Evolutionary conservation across 2,329 filamentous ascomycete genomes (phyloP).

Genomic region (Xylaria arbuscula): DNA sequence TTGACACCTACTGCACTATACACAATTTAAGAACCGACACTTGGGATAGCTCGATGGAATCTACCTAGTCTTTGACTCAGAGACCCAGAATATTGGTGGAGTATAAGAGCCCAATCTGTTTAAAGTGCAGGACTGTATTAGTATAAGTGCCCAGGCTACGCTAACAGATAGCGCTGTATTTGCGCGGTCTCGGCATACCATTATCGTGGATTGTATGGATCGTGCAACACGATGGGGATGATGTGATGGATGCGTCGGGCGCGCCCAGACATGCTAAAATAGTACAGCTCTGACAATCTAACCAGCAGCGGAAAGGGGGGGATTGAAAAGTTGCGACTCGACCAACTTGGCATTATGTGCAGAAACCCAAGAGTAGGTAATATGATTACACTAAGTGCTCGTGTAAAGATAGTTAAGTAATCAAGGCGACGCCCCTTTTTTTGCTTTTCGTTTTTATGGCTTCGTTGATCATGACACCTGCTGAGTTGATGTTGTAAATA

Average conservation of each 20-base stretch:
- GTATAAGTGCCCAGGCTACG: not conserved
- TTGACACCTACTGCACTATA: too few species aligned
- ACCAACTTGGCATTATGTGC: conserved; percentile 19
- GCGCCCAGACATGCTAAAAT: conserved; percentile 14
- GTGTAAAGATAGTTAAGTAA: conserved; percentile 19
- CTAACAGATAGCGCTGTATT: not conserved
- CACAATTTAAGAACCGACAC: not conserved
- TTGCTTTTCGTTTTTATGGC: not conserved
- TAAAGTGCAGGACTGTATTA: not conserved
- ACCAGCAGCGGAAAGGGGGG: conserved; percentile 11
- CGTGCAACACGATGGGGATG: not conserved
- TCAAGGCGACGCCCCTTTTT: not conserved
- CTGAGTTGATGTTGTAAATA: not conserved
- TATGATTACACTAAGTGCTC: not conserved
- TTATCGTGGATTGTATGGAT: conserved; percentile 12
- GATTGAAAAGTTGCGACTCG: conserved; percentile 1
- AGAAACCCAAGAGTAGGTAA: not conserved
- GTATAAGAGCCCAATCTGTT: not conserved
- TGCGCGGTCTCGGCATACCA: not conserved
- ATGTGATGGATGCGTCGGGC: not conserved
- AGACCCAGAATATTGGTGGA: not conserved
- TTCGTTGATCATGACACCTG: not conserved
- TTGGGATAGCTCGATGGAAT: not conserved
- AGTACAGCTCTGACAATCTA: conserved; percentile 16
- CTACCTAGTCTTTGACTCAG: not conserved